Base-by-base conservation (phyloP, 2,329 filamentous ascomycete species). In the Phoma sp. region DNA sequence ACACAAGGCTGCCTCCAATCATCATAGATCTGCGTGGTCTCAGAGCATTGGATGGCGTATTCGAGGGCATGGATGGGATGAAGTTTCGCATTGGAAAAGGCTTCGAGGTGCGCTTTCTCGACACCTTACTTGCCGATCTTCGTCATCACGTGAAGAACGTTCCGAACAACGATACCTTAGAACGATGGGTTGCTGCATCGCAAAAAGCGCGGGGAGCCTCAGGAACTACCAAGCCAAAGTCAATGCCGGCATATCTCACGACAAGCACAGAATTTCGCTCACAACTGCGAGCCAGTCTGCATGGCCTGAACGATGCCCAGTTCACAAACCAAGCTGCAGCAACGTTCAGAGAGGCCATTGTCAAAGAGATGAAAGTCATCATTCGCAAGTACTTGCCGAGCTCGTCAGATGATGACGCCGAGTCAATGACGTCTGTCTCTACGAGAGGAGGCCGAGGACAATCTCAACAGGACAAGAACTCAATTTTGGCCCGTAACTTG, bases 351-450 rank as follows among this genome's bases (percentile, higher is more conserved):
- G 92, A 96, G 36, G 84, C 90, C 0, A 86, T 96, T 10, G 78
- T 96, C 58, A 87, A 90, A 44, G 95, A 99, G 74, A 88, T 98
- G 71, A 89, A 93, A 65, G 87, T 85, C 30, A 80, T 98, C 43
- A 93, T 99, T 44, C 85, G 92, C 48, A 86, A 87, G 52, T 89
- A 93, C 23, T 81, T 99, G 35, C 95, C 95, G 0, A 96, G 92
- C 68, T 96, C 93, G 9, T 95, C 86, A 64, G 95, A 99, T 56
- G 93, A 98, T 62, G 95, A 99, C 70, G 90, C 89, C 57, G 91
- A 95, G 71, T 96, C 92, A 0, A 89, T 93, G 78, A 87, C 93
- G 76, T 93, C 93, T 1, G 83, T 87, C 0, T 96, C 93, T 3
- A 97, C 93, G 1, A 79, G 86, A 57, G 88, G 87, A 25, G 84